Percentiles rank a stretch among this genome's conserved stretches.
These are phyloP conservation scores for Metschnikowia chrysomelidarum DNA, from an alignment of 805 yeast species.

Conservation along the genomic window DNA sequence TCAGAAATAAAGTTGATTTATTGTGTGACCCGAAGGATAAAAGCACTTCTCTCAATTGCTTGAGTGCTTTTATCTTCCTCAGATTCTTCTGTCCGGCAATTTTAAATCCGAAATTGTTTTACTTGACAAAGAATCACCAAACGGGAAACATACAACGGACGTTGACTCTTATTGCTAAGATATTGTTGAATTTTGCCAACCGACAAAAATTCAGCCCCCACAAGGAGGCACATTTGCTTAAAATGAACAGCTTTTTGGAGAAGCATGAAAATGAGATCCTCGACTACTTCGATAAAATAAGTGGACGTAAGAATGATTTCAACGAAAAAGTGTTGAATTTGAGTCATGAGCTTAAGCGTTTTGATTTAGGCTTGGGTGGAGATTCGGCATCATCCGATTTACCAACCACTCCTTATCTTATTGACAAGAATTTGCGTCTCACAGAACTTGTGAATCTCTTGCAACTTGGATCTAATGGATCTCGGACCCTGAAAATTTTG, in stretches of 20 bases:
- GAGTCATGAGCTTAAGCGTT: slow-evolving; percentile 54
- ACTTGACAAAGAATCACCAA: slow-evolving; percentile 67
- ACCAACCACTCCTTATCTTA: slow-evolving; percentile 66
- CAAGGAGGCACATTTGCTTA: slow-evolving; percentile 78
- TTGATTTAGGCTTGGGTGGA: slow-evolving; percentile 54
- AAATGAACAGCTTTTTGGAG: slow-evolving; percentile 66
- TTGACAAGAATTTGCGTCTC: slow-evolving; percentile 62
- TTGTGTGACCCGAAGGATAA: slow-evolving; percentile 56
- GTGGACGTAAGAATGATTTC: slow-evolving; percentile 68
- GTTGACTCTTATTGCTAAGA: slow-evolving; percentile 76
- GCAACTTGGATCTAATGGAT: slow-evolving; percentile 19
- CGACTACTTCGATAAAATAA: slow-evolving; percentile 70
- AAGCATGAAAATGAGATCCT: slow-evolving; percentile 55
- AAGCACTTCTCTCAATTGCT: slow-evolving; percentile 60
- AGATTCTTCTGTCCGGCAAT: slow-evolving; percentile 82
- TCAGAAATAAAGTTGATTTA: slow-evolving; percentile 63
- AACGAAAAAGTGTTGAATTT: slow-evolving; percentile 55
- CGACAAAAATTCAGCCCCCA: slow-evolving; percentile 67
- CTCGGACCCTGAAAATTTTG: slow-evolving; percentile 5
- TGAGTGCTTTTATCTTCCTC: slow-evolving; percentile 80
- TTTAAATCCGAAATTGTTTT: slow-evolving; percentile 82
- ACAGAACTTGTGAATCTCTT: slow-evolving; percentile 56
- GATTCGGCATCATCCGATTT: slow-evolving; percentile 52
- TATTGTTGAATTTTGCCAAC: slow-evolving; percentile 75
- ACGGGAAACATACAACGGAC: slow-evolving; percentile 73